These are phyloP conservation scores for Aegilops bicornis DNA, from an alignment of 176 grass and related monocot genomes.

Conservation along the genomic window DNA sequence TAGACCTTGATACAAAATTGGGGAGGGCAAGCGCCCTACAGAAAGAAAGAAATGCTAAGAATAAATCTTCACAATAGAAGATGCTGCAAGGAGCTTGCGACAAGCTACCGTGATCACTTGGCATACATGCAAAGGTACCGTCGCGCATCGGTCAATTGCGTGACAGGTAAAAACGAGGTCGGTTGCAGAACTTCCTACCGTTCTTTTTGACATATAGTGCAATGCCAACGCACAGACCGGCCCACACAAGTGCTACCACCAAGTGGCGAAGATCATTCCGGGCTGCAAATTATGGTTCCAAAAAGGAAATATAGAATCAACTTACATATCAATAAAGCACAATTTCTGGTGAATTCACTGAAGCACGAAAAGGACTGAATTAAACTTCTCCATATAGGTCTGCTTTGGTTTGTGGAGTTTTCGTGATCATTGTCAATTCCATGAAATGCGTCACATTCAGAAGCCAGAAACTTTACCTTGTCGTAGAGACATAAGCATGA, in stretches of 20 bases:
- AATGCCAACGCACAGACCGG: conserved; percentile 57
- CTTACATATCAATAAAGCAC: not conserved
- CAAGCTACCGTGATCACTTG: not conserved
- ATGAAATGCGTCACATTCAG: not conserved
- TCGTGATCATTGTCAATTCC: not conserved
- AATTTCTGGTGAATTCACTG: not conserved
- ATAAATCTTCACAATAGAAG: not conserved
- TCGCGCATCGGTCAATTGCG: conserved; percentile 33
- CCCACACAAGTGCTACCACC: conserved; percentile 58
- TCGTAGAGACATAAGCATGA: conserved; percentile 71
- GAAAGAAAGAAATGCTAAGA: not conserved
- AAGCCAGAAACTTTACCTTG: conserved; percentile 51
- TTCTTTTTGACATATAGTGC: conserved; percentile 60
- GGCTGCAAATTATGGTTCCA: conserved; percentile 42
- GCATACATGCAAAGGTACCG: not conserved
- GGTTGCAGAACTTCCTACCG: conserved; percentile 74
- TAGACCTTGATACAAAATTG: not conserved
- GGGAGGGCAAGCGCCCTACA: not conserved
- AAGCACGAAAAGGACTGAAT: not conserved
- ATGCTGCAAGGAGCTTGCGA: not conserved
- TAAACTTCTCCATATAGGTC: not conserved
- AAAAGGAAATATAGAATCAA: not conserved
- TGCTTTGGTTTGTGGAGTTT: not conserved
- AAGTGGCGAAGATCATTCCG: conserved; percentile 56
- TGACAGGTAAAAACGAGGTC: conserved; percentile 58